These are phyloP conservation scores for Penicillium griseofulvum DNA, from an alignment of 2,329 filamentous ascomycete genomes.

Conservation along the genomic window DNA sequence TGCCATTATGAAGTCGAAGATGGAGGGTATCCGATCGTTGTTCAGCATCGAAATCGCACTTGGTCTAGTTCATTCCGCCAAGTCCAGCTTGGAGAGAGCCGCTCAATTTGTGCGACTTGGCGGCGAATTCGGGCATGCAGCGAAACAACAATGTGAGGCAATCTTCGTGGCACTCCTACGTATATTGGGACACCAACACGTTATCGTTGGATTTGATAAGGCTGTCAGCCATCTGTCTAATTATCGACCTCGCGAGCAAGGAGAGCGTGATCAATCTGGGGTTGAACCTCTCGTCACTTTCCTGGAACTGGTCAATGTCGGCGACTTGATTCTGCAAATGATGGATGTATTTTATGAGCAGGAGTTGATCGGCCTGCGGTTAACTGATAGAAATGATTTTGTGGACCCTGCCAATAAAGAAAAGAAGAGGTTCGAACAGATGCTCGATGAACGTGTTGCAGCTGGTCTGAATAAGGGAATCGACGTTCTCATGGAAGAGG, in stretches of 20 bases:
- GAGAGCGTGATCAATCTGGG: constrained; percentile 64
- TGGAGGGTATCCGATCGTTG: constrained; percentile 90
- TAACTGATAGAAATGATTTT: constrained; percentile 92
- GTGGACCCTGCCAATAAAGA: constrained; percentile 86
- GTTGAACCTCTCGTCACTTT: constrained; percentile 94
- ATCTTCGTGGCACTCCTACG: constrained; percentile 85
- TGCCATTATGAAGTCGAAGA: constrained; percentile 90
- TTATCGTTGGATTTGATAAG: constrained; percentile 90
- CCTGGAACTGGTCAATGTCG: constrained; percentile 94
- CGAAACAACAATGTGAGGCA: constrained; percentile 80
- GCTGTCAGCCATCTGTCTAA: constrained; percentile 85
- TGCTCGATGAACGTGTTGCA: constrained; percentile 94
- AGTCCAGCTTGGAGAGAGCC: constrained; percentile 80
- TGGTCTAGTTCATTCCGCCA: constrained; percentile 82
- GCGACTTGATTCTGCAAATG: constrained; percentile 98
- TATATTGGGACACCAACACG: constrained; percentile 79
- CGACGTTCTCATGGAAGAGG: constrained; percentile 96
- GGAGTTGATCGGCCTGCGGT: constrained; percentile 76
- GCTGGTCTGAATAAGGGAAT: constrained; percentile 96
- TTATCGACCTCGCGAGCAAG: constrained; percentile 78
- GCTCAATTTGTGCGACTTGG: constrained; percentile 78
- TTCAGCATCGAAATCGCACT: constrained; percentile 96
- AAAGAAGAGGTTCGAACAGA: constrained; percentile 98
- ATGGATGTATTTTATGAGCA: constrained; percentile 98
- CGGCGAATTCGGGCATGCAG: constrained; percentile 76